Base-by-base conservation (phyloP, 108 stramenopile species). In the Discostella pseudostelligera region DNA sequence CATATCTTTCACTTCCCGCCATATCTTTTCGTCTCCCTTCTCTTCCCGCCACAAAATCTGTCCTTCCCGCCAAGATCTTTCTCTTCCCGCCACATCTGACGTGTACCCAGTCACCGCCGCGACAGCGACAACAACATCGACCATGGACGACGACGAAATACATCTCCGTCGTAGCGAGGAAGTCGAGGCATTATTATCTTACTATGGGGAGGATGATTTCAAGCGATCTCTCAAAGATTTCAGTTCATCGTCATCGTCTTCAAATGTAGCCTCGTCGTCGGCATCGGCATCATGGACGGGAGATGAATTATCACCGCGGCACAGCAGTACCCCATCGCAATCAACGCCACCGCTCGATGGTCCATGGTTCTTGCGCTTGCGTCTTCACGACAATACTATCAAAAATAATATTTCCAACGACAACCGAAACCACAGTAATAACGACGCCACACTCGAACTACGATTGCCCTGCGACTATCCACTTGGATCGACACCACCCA, bases 121-220 rank as follows among this genome's bases (percentile, higher is more conserved):
- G 32, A 5, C 32, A 5, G 32, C 44, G 44, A 17, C 16, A 8
- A 9, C 44, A 45, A 45, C 3, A 45, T 22, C 19, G 47, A 22
- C 8, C 2, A 8, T 22, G 47, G 19, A 20, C 7, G 47, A 48
- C 21, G 16, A 22, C 1, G 74, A 71, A 37, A 60, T 71, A 51
- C 26, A 65, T 24, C 28, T 13, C 13, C 57, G 69, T 35, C 76
- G 74, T 36, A 54, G 40, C 10, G 72, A 74, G 28, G 81, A 82
- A 50, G 58, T 82, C 14, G 76, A 74, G 28, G 81, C 66, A 12
- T 74, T 82, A 13, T 39, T 13, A 32, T 63, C 74, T 42, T 78
- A 74, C 55, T 82, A 78, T 43, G 81, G 69, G 48, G 56, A 64
- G 12, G 81, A 82, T 46, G 32, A 32, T 32, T 32, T 32, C 32